phyloP scores from a whole-genome alignment of 176 grass and related monocot genomes.

The Poa annua region DNA sequence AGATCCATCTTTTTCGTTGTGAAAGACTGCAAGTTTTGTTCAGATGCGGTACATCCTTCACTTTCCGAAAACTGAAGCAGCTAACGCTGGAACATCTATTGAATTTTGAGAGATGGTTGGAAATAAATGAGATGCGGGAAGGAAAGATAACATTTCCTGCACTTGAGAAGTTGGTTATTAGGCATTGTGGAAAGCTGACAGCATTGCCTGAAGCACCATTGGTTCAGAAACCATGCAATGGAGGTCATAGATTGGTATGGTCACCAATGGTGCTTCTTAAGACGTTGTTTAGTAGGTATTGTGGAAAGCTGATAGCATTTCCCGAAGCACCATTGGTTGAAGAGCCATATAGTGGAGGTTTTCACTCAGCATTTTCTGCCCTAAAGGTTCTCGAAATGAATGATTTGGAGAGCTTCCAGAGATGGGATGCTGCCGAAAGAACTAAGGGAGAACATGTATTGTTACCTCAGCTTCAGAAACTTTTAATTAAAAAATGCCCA shows the following conservation, averaged over 20 bases:
- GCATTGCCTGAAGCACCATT: neutral
- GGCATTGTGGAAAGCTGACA: fast-evolving
- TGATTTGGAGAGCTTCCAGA: neutral
- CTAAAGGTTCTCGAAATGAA: neutral
- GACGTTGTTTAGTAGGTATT: too few species aligned
- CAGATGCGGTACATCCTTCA: neutral
- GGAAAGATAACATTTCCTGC: neutral
- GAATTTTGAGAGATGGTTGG: neutral
- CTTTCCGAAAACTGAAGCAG: neutral
- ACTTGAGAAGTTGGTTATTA: neutral
- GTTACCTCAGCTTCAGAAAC: neutral
- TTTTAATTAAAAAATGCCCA: fast-evolving
- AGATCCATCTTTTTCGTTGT: neutral
- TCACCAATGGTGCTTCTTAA: neutral
- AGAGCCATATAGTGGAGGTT: too few species aligned
- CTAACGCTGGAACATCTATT: neutral
- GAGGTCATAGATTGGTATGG: neutral
- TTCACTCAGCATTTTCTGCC: neutral
- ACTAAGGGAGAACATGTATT: too few species aligned
- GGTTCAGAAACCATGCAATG: neutral
- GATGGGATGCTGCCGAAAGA: fast-evolving
- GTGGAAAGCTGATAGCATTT: too few species aligned
- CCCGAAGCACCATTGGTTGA: too few species aligned
- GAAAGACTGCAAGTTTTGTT: neutral
- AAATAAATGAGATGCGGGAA: neutral